Evolutionary conservation across 2,329 filamentous ascomycete species (phyloP).

Genomic region (Dactylellina haptotyla): DNA sequence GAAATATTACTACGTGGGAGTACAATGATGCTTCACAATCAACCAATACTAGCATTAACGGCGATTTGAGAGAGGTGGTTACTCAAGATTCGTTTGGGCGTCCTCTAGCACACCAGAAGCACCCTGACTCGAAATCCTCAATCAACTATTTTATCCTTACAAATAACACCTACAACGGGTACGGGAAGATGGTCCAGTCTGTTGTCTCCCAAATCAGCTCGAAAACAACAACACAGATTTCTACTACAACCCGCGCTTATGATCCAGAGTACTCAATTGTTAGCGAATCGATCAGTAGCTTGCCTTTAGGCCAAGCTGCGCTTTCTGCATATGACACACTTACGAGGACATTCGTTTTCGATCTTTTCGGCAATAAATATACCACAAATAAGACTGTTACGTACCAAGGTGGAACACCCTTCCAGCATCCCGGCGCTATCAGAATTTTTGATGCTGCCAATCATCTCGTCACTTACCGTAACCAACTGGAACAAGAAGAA

Average conservation of each 20-base stretch:
- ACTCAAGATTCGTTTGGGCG: background rate
- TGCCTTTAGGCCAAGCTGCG: no score
- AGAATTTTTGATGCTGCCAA: background rate
- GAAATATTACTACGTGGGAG: background rate
- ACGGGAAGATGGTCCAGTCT: background rate
- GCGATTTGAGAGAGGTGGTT: background rate
- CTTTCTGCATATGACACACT: no score
- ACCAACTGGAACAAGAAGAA: constrained; percentile 3
- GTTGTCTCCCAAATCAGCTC: background rate
- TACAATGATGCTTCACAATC: background rate
- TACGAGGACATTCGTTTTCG: background rate
- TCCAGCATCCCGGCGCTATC: background rate
- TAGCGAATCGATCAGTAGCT: background rate
- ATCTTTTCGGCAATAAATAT: background rate
- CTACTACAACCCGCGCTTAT: no score
- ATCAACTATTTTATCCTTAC: background rate
- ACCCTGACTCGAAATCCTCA: background rate
- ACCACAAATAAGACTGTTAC: background rate
- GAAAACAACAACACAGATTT: background rate
- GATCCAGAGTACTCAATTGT: background rate
- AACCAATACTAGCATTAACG: background rate
- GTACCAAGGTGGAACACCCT: background rate
- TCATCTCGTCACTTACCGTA: background rate
- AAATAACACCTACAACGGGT: background rate
- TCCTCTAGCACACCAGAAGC: background rate